Base-by-base conservation (phyloP, 208 protist genomes). In the Crithidia expoeki region DNA sequence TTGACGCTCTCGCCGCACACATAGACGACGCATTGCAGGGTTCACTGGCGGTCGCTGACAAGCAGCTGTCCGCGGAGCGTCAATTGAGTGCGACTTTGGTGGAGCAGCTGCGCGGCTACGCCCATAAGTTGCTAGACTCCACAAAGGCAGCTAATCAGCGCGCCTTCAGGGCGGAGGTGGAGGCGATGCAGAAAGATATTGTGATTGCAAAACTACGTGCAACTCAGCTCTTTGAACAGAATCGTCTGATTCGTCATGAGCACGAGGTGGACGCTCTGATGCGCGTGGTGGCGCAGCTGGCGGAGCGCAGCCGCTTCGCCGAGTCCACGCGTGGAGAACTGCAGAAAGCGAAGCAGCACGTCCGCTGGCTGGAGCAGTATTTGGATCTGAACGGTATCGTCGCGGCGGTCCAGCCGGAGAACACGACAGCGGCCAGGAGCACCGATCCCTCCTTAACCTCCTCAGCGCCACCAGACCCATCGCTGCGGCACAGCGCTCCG, bases 211-310 rank as follows among this genome's bases (percentile, higher is more conserved):
- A 79, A 23, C 59, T 96, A 57, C 78, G 79, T 47, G 80, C 85
- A 5, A 68, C 76, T 12, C 70, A 82, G 52, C 14, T 72, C 3
- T 82, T 88, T 34, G 82, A 83, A 49, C 76, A 90, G 69, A 70
- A 64, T 25, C 65, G 67, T 17, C 71, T 75, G 5, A 32, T 69
- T 17, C 72, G 79, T 2, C 82, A 93, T 33, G 61, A 81, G 17
- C 72, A 85, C 25, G 85, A 94, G 64, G 65, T 92, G 14, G 72
- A 88, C 21, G 66, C 78, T 21, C 75, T 96, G 12, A 86, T 94
- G 67, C 72, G 73, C 14, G 79, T 96, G 46, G 80, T 94, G 33
- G 75, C 72, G 23, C 50, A 80, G 27, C 78, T 96, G 17, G 86
- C 86, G 6, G 74, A 84, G 42, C 73, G 75, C 32, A 85, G 76